These are phyloP conservation scores for Dipodascus albidus DNA, from an alignment of 805 yeast genomes.

Conservation along the genomic window DNA sequence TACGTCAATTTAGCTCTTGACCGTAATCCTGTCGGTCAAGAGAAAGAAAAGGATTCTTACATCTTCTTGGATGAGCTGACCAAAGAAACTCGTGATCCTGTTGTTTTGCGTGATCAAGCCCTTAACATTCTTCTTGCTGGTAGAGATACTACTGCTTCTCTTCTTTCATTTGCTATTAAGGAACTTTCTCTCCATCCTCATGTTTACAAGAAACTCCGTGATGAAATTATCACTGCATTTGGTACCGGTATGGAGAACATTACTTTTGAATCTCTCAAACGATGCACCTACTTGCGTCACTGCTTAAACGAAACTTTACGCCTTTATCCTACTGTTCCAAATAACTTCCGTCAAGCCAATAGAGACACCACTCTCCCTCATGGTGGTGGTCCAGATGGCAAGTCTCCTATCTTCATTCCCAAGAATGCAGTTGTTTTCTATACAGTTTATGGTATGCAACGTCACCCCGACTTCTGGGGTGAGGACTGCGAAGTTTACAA, in stretches of 20 bases:
- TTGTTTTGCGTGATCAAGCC: constrained; percentile 32
- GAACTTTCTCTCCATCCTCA: constrained; percentile 33
- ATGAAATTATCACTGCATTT: constrained; percentile 14
- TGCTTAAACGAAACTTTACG: constrained; percentile 35
- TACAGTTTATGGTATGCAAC: constrained; percentile 30
- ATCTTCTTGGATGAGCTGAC: constrained; percentile 36
- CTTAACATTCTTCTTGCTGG: constrained; percentile 36
- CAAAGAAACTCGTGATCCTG: constrained; percentile 32
- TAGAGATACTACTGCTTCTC: constrained; percentile 37
- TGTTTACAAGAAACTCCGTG: constrained; percentile 27
- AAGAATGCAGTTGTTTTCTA: constrained; percentile 31
- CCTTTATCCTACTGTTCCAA: constrained; percentile 36
- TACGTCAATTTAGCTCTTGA: constrained; percentile 30
- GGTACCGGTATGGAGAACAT: constrained; percentile 18
- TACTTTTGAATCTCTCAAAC: constrained; percentile 32
- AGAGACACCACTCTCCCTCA: constrained; percentile 35
- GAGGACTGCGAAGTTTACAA: constrained; percentile 30
- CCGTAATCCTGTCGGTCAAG: constrained; percentile 7
- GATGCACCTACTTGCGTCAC: constrained; percentile 32
- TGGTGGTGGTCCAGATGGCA: constrained; percentile 34
- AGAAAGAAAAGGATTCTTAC: constrained; percentile 15
- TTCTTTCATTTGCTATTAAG: constrained; percentile 26
- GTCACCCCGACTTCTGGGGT: constrained; percentile 29
- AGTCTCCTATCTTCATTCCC: constrained; percentile 26
- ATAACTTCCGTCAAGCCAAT: constrained; percentile 32